Evolutionary conservation across 768 basidiomycete genomes (phyloP).

Genomic region (Termitomyces sp.): DNA sequence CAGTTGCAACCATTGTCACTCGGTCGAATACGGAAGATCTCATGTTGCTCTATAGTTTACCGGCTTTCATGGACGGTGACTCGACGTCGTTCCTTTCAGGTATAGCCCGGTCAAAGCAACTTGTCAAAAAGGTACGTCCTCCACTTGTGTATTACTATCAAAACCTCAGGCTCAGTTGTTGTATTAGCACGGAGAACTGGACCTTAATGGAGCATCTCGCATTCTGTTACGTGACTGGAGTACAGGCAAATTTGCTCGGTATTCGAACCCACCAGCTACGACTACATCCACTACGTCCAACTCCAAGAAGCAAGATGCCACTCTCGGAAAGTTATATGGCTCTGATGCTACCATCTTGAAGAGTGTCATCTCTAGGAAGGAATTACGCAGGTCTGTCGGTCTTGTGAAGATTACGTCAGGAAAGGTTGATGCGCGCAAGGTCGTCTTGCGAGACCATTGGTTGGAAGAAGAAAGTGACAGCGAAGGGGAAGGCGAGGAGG

Average conservation of each 20-base stretch:
- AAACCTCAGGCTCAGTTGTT: slow-evolving; percentile 7
- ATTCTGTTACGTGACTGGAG: slow-evolving; percentile 86
- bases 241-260: slow-evolving; percentile 68
- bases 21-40: slow-evolving; percentile 76
- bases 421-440: slow-evolving; percentile 34
- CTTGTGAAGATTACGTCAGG: slow-evolving; percentile 49
- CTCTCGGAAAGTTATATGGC: slow-evolving; percentile 31
- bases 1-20: slow-evolving; percentile 67
- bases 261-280: slow-evolving; percentile 51
- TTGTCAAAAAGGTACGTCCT: slow-evolving; percentile 69
- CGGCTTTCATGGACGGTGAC: slow-evolving; percentile 72
- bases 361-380: slow-evolving; percentile 52
- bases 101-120: slow-evolving; percentile 68
- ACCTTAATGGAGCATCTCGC: slow-evolving; percentile 72
- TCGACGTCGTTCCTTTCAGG: slow-evolving; percentile 69
- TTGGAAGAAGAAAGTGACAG: slow-evolving; percentile 6
- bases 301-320: slow-evolving; percentile 3
- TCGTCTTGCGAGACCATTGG: slow-evolving; percentile 38
- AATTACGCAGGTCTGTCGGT: slow-evolving; percentile 59
- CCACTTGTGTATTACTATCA: background rate
- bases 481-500: slow-evolving; percentile 16
- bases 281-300: slow-evolving; percentile 10
- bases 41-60: slow-evolving; percentile 84
- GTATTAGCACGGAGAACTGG: slow-evolving; percentile 64
- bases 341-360: slow-evolving; percentile 51